Percentiles rank a stretch among this genome's conserved stretches.
phyloP scores from a whole-genome alignment of 2,329 filamentous ascomycete species.

The Epichloe sibirici region DNA sequence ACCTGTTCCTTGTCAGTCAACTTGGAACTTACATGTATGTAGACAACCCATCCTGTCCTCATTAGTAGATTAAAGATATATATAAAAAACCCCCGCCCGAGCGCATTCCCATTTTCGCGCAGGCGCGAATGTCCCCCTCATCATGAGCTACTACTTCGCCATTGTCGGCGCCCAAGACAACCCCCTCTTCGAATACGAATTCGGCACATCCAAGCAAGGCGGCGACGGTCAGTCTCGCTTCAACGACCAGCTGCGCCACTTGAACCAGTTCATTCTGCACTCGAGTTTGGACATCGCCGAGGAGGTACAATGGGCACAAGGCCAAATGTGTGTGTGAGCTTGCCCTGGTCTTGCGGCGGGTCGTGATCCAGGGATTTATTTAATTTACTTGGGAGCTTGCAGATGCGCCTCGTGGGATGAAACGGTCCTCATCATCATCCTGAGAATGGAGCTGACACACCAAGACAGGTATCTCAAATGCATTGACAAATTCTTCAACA shows the following conservation, averaged over 20 bases:
- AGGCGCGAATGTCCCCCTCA: conserved; percentile 11
- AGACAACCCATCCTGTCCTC: neutral
- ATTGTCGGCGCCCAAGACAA: conserved; percentile 94
- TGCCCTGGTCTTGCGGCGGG: neutral
- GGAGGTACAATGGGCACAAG: conserved; percentile 86
- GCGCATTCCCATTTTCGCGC: neutral
- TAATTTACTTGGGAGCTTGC: too few species aligned
- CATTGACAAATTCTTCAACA: conserved; percentile 93
- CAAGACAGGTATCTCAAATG: conserved; percentile 75
- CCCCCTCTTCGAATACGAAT: conserved; percentile 92
- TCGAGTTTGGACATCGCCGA: conserved; percentile 89
- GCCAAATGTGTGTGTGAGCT: conserved; percentile 53
- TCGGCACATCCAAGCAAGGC: conserved; percentile 90
- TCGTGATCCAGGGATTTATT: too few species aligned
- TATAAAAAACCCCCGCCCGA: neutral
- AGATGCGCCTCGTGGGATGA: too few species aligned
- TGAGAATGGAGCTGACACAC: neutral
- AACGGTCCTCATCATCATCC: neutral
- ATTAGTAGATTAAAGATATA: too few species aligned
- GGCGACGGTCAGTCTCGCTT: conserved; percentile 88
- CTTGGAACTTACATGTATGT: too few species aligned
- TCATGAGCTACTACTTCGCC: conserved; percentile 97
- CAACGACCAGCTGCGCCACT: conserved; percentile 73
- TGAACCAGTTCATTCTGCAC: conserved; percentile 97
- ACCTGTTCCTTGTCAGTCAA: too few species aligned